These are phyloP conservation scores for Fusarium secorum DNA, from an alignment of 2,329 filamentous ascomycete genomes.

Conservation along the genomic window DNA sequence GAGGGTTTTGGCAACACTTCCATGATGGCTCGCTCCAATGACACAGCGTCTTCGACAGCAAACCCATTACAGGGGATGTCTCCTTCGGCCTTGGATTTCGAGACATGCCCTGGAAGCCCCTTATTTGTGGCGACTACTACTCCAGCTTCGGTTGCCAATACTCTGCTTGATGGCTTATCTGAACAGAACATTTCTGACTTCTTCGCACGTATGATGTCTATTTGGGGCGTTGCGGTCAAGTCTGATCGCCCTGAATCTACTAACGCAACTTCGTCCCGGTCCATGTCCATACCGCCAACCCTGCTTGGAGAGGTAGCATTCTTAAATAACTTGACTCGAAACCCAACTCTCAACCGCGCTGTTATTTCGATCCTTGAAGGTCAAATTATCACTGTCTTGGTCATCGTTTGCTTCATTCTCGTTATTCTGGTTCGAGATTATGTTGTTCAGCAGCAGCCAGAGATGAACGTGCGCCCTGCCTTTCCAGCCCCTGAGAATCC, in stretches of 20 bases:
- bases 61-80: conserved; percentile 43
- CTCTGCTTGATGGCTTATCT: conserved; percentile 43
- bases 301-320: conserved; percentile 66
- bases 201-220: conserved; percentile 43
- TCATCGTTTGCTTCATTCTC: conserved; percentile 95
- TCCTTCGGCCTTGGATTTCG: conserved; percentile 40
- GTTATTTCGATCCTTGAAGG: conserved; percentile 88
- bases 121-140: conserved; percentile 46
- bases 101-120: conserved; percentile 49
- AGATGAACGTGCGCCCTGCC: conserved; percentile 80
- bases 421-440: conserved; percentile 97
- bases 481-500: conserved; percentile 58
- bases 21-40: conserved; percentile 39
- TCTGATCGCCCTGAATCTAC: conserved; percentile 20
- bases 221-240: conserved; percentile 41
- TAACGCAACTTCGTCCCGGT: conserved; percentile 25
- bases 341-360: conserved; percentile 75
- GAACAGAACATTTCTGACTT: conserved; percentile 46
- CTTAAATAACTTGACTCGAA: conserved; percentile 70
- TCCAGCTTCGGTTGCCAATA: conserved; percentile 43
- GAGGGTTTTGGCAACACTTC: conserved; percentile 62
- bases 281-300: conserved; percentile 32
- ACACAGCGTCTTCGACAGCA: conserved; percentile 14
- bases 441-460: conserved; percentile 96
- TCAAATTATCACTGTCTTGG: conserved; percentile 88